Base-by-base conservation (phyloP, 495 filamentous ascomycete genomes). In the Penicillium crystallinum region DNA sequence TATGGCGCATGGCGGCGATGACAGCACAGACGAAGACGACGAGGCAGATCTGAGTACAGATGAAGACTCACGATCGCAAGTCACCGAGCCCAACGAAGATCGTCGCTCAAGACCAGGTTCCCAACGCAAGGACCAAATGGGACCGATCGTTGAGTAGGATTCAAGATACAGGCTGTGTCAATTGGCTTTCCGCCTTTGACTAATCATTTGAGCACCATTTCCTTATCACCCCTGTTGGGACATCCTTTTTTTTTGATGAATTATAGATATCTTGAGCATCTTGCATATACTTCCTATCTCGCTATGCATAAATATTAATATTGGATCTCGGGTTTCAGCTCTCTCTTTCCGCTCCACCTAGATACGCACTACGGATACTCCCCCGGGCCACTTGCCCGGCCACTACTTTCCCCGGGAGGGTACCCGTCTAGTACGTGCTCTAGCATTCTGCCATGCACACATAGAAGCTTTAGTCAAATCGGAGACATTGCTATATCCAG, bases 11-110 rank as follows among this genome's bases (percentile, higher is more conserved):
- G 56, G 34, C 6, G 46, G 48, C 2, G 70, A 69, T 12, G 68
- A 72, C 29, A 53, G 63, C 6, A 74, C 61, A 6, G 73, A 76
- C 19, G 73, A 76, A 7, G 72, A 75, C 10, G 62, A 65, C 11
- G 61, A 63, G 9, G 47, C 30, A 0, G 65, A 58, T 34, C 22
- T 27, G 6, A 49, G 49, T 15, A 55, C 56, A 5, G 63, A 62
- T 31, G 57, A 64, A 15, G 63, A 66, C 6, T 57, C 54, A 17
- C 52, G 12, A 4, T 46, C 29, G 18, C 34, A 36, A 7, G 10
- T 31, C 8, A 9, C 29, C 2, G 29, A 31, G 29, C 3, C 29
- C 5, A 6, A 9, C 8, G 29, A 46, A 2, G 44, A 10, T 55
- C 52, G 10, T 39, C 55, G 2, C 31, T 19, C 29, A 22, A 50